Conservation (phyloP, 306 rosid species). For the Dicorynia guianensis region DNA sequence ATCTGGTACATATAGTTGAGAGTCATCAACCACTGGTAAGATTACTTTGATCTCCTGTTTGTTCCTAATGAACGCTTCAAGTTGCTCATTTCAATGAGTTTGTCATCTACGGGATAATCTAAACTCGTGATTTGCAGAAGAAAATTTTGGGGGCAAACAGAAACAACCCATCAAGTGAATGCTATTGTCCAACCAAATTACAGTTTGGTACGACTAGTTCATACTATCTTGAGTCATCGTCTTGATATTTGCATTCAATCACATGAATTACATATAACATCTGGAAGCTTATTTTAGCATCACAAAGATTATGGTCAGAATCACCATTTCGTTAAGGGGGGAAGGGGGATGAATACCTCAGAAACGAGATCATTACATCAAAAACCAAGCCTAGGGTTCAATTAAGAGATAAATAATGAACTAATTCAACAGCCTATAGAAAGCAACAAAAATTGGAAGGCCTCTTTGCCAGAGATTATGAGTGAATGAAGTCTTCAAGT, state of each 20-base stretch:
- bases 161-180: too few species aligned
- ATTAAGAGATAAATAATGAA: constrained; percentile 2
- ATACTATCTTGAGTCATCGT: too few species aligned
- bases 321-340: neutral
- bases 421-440: constrained; percentile 7
- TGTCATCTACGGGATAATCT: neutral
- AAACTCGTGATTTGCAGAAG: too few species aligned
- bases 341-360: neutral
- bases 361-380: constrained; percentile 13
- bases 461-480: constrained; percentile 24
- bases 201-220: too few species aligned
- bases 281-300: neutral
- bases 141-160: too few species aligned
- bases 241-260: constrained; percentile 21
- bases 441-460: neutral
- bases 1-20: constrained; percentile 2
- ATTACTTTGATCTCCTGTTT: constrained; percentile 8
- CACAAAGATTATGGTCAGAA: neutral
- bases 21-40: constrained; percentile 3
- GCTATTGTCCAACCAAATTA: too few species aligned
- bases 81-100: neutral
- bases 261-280: neutral
- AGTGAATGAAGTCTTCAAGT: constrained; percentile 44
- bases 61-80: neutral
- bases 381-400: constrained; percentile 1